phyloP scores from a whole-genome alignment of 31 red algal genomes.

The Asparagopsis taxiformis region DNA sequence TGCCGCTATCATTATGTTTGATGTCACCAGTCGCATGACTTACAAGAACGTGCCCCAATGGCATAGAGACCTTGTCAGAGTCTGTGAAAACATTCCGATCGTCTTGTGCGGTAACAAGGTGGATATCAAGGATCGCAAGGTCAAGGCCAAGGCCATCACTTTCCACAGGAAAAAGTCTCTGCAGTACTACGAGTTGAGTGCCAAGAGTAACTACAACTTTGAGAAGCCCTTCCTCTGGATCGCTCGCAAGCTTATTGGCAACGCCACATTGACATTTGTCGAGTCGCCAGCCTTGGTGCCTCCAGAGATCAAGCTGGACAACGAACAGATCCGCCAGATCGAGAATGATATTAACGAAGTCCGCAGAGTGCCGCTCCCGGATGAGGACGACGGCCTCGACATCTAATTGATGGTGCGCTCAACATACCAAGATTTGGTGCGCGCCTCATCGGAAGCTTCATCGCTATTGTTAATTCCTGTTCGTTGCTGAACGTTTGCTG shows the following conservation, averaged over 20 bases:
- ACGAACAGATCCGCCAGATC: conserved; percentile 84
- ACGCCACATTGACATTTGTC: conserved; percentile 87
- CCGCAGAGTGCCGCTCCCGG: conserved; percentile 83
- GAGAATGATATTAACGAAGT: conserved; percentile 83
- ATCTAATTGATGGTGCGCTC: conserved; percentile 38
- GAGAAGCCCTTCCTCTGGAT: conserved; percentile 99
- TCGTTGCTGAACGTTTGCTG: not conserved
- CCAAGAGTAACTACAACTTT: conserved; percentile 99
- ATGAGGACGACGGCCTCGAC: conserved; percentile 94
- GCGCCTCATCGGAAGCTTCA: not conserved
- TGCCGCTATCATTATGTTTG: conserved; percentile 99
- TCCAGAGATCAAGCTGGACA: conserved; percentile 91
- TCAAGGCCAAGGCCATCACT: conserved; percentile 98
- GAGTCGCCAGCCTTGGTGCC: conserved; percentile 96
- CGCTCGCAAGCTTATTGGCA: conserved; percentile 96
- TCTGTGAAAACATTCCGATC: conserved; percentile 99
- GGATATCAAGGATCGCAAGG: conserved; percentile 99
- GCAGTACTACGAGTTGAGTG: conserved; percentile 98
- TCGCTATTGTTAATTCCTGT: not conserved
- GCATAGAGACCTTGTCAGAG: conserved; percentile 99
- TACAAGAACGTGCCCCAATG: conserved; percentile 99
- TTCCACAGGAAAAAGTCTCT: conserved; percentile 99
- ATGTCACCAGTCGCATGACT: conserved; percentile 97
- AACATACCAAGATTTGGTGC: not conserved
- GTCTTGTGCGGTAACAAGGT: conserved; percentile 99